A percentile compares a stretch with the other conserved stretches of the same genome.
Conservation (phyloP, 805 yeast genomes). For the Wickerhamiella slavikovae region DNA sequence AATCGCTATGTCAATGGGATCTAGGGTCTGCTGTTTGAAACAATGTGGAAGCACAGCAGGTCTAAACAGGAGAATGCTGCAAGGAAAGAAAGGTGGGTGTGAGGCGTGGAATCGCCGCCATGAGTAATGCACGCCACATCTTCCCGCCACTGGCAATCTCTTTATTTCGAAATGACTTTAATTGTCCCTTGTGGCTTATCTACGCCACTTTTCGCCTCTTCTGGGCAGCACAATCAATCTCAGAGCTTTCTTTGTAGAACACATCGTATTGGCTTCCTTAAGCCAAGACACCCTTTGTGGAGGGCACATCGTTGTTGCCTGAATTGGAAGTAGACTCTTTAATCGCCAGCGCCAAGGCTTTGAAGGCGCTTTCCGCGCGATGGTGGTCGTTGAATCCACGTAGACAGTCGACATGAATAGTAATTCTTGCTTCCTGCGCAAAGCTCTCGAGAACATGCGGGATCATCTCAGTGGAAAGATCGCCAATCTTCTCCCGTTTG, state of each 20-base stretch:
- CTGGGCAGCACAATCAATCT: no score
- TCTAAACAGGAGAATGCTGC: no score
- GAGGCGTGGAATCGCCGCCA: no score
- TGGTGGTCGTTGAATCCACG: constrained; percentile 94
- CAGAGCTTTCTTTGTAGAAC: no score
- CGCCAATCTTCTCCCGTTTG: constrained; percentile 85
- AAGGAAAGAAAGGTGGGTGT: no score
- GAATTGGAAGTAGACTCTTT: constrained; percentile 66
- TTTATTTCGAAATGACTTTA: no score
- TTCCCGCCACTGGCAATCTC: no score
- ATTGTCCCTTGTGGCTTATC: no score
- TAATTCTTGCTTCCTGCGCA: constrained; percentile 78
- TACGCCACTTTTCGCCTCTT: no score
- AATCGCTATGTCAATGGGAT: not conserved
- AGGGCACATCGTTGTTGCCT: constrained; percentile 81
- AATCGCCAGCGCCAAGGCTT: constrained; percentile 84
- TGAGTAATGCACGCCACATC: no score
- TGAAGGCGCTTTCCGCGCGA: constrained; percentile 88
- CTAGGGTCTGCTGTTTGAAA: no score
- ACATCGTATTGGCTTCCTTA: not conserved
- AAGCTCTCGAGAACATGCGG: constrained; percentile 93
- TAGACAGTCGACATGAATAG: constrained; percentile 84
- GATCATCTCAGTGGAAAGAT: constrained; percentile 83
- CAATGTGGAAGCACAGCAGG: no score
- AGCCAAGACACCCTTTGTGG: constrained; percentile 77